Evolutionary conservation across 192 early-diverging fungal genomes (phyloP).

Genomic region (Geranomyces variabilis): DNA sequence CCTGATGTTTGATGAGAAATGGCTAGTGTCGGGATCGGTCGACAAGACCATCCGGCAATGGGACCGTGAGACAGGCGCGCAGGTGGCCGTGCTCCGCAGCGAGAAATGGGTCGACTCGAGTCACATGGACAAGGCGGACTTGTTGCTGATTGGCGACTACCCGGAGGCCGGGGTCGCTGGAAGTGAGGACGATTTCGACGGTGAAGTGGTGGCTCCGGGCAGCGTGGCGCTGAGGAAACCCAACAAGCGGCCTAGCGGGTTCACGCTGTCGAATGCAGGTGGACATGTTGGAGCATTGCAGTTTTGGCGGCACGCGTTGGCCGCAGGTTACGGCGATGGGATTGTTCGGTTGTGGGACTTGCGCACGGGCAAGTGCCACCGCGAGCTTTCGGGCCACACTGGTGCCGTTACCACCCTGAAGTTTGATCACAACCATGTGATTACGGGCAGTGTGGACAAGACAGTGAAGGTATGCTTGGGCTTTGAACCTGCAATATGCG

Average conservation of each 20-base stretch:
- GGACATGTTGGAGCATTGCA: constrained; percentile 41
- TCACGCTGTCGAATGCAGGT: constrained; percentile 34
- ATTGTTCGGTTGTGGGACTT: constrained; percentile 47
- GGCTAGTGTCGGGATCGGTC: constrained; percentile 38
- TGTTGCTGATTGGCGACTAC: constrained; percentile 31
- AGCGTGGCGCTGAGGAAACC: not conserved
- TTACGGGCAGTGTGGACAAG: constrained; percentile 41
- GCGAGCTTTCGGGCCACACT: constrained; percentile 38
- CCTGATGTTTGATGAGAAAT: constrained; percentile 45
- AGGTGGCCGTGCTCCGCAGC: constrained; percentile 33
- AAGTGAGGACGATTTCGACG: not conserved
- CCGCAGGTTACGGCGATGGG: constrained; percentile 52
- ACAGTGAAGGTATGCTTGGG: constrained; percentile 40
- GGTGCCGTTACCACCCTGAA: constrained; percentile 36
- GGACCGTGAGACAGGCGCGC: constrained; percentile 46
- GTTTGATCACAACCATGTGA: constrained; percentile 40
- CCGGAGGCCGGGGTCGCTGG: no score
- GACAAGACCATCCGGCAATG: constrained; percentile 52
- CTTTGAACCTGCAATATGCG: not conserved
- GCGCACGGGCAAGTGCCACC: constrained; percentile 44
- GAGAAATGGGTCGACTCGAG: constrained; percentile 37
- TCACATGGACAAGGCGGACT: constrained; percentile 31
- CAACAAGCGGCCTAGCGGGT: constrained; percentile 7
- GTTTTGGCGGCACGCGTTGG: constrained; percentile 49
- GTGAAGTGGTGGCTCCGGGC: not conserved